Conservation (phyloP, 371 early-diverging fungal species). For the Mucor piriformis region DNA sequence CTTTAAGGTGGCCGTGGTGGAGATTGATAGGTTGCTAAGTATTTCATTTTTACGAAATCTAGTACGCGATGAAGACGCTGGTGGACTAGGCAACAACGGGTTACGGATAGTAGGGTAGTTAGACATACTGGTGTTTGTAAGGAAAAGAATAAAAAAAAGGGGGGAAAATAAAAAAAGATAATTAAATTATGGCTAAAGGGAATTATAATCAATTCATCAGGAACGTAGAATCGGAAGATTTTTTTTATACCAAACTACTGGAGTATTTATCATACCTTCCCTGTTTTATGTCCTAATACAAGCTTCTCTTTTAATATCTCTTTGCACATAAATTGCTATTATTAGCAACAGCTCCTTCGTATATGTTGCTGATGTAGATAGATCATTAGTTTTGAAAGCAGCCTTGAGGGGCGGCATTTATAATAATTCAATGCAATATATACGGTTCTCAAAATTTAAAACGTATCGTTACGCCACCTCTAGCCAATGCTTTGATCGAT, state of each 20-base stretch:
- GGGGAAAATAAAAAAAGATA: neutral
- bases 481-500: too few relatives aligned
- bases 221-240: constrained; percentile 13
- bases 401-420: too few relatives aligned
- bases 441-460: too few relatives aligned
- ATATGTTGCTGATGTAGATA: too few relatives aligned
- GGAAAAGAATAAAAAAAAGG: neutral
- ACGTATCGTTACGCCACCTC: too few relatives aligned
- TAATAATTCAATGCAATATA: too few relatives aligned
- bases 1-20: constrained; percentile 14
- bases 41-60: constrained; percentile 14
- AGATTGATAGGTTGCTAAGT: constrained; percentile 23
- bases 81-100: constrained; percentile 31
- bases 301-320: neutral
- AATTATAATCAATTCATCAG: neutral
- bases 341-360: too few relatives aligned
- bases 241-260: neutral
- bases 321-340: too few relatives aligned
- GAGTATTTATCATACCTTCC: too few relatives aligned
- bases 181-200: neutral
- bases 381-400: too few relatives aligned
- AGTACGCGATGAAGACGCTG: constrained; percentile 13
- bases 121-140: constrained; percentile 13
- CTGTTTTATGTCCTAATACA: too few relatives aligned
- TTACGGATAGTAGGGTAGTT: constrained; percentile 30